These are phyloP conservation scores for Quercus wislizeni DNA, from an alignment of 306 rosid genomes.

Conservation along the genomic window DNA sequence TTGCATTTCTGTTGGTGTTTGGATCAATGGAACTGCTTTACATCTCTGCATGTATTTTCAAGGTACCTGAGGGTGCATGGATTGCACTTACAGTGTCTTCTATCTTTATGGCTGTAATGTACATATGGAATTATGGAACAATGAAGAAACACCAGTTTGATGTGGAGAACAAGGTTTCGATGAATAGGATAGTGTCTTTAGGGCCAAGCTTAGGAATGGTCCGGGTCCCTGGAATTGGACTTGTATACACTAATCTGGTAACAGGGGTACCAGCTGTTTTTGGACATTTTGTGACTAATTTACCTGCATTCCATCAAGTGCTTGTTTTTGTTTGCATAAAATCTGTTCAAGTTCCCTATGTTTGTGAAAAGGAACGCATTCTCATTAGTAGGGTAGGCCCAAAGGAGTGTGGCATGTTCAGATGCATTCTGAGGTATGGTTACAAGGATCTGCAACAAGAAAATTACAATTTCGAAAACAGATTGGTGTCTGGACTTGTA, in stretches of 20 bases:
- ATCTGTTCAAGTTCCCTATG: slow-evolving; percentile 57
- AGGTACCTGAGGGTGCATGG: slow-evolving; percentile 71
- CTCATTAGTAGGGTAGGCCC: slow-evolving; percentile 63
- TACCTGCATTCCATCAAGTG: slow-evolving; percentile 70
- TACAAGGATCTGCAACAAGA: slow-evolving; percentile 74
- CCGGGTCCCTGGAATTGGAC: slow-evolving; percentile 66
- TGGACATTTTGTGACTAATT: slow-evolving; percentile 65
- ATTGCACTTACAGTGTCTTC: slow-evolving; percentile 46
- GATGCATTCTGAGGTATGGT: slow-evolving; percentile 77
- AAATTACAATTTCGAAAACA: slow-evolving; percentile 58
- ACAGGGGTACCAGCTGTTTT: slow-evolving; percentile 56
- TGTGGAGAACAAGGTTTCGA: slow-evolving; percentile 65
- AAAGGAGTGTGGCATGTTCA: slow-evolving; percentile 58
- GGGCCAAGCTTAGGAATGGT: slow-evolving; percentile 66
- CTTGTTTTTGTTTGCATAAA: slow-evolving; percentile 61
- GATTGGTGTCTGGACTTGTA: slow-evolving; percentile 46
- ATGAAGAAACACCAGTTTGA: slow-evolving; percentile 63
- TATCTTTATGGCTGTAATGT: slow-evolving; percentile 47
- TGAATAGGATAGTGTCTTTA: slow-evolving; percentile 41
- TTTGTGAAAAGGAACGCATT: slow-evolving; percentile 45
- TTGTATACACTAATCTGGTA: slow-evolving; percentile 49
- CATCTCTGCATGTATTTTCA: slow-evolving; percentile 53
- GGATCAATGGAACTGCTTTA: slow-evolving; percentile 64
- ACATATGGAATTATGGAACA: slow-evolving; percentile 71
- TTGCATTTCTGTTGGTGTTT: slow-evolving; percentile 47